Evolutionary conservation across 768 basidiomycete species (phyloP), one percentile per base, ranked within the genome.

Genomic region (Pleurotus platypus): DNA sequence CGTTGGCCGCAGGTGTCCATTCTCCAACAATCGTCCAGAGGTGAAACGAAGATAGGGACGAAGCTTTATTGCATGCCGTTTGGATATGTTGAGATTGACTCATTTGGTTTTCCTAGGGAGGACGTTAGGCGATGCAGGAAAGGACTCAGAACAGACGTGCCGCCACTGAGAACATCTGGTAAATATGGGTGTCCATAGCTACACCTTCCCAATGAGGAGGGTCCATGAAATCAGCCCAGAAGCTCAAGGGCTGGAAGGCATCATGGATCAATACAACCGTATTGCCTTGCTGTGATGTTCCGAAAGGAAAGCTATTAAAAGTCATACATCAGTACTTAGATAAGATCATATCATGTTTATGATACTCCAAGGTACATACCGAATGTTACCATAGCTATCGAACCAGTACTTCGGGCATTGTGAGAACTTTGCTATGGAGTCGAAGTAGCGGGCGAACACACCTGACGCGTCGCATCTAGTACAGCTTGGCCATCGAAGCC

Each of bases 1-100:
- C 92, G 5, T 82, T 92, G 51, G 79, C 72, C 2, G 88, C 89
- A 2, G 90, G 81, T 1, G 89, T 85, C 86, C 90, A 97, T 73
- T 97, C 94, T 42, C 94, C 93, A 22, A 94, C 91, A 45, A 94
- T 76, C 13, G 83, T 78, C 93, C 91, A 93, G 24, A 94, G 78
- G 39, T 82, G 77, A 62, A 84, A 85, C 16, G 65, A 62, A 0
- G 79, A 66, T 5, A 92, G 76, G 0, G 72, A 63, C 8, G 74
- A 70, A 11, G 71, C 75, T 38, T 72, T 67, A 49, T 61, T 61
- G 63, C 91, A 93, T 3, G 86, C 88, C 2, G 76, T 65, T 48
- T 70, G 60, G 40, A 92, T 88, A 62, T 91, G 89, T 50, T 85
- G 69, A 24, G 74, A 63, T 53, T 82, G 61, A 47, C 71, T 72